Percentiles rank a stretch among this genome's conserved stretches.
phyloP scores from a whole-genome alignment of 2,329 filamentous ascomycete genomes.

The Microsporum ferrugineum region DNA sequence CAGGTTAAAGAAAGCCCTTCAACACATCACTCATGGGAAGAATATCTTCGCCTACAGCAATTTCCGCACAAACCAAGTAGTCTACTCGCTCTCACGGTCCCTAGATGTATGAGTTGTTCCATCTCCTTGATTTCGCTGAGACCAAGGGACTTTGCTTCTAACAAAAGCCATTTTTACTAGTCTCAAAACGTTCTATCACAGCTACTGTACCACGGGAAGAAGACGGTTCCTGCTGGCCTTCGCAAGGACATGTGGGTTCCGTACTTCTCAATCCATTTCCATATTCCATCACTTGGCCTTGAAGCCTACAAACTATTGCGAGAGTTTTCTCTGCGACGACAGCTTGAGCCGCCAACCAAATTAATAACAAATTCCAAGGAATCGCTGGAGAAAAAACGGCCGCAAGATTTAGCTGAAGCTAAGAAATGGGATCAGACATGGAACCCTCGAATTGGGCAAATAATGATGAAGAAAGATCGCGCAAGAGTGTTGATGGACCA shows the following conservation, averaged over 20 bases:
- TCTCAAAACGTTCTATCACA: constrained; percentile 45
- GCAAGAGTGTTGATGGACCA: constrained; percentile 51
- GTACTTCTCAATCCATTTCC: constrained; percentile 48
- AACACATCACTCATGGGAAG: constrained; percentile 41
- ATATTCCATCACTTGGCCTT: constrained; percentile 40
- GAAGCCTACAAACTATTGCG: constrained; percentile 47
- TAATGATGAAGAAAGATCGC: constrained; percentile 39
- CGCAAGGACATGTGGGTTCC: constrained; percentile 54
- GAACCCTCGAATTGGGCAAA: constrained; percentile 31
- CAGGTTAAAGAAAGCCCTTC: constrained; percentile 36
- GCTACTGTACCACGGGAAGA: constrained; percentile 52
- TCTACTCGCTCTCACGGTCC: constrained; percentile 49
- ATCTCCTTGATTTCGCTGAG: background rate
- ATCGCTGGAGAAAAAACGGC: constrained; percentile 29
- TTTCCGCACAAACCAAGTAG: constrained; percentile 51
- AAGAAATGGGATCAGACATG: constrained; percentile 33
- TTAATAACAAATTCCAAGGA: constrained; percentile 37
- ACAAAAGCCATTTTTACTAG: constrained; percentile 22
- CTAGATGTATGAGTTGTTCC: constrained; percentile 39
- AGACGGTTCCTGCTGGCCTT: constrained; percentile 46
- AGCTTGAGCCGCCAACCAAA: constrained; percentile 39
- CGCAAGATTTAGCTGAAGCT: constrained; percentile 28
- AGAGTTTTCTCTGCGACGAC: constrained; percentile 49
- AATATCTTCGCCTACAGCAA: constrained; percentile 54
- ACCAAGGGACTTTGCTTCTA: background rate